phyloP scores from a whole-genome alignment of 2,329 filamentous ascomycete genomes.

The Fusarium sp. region DNA sequence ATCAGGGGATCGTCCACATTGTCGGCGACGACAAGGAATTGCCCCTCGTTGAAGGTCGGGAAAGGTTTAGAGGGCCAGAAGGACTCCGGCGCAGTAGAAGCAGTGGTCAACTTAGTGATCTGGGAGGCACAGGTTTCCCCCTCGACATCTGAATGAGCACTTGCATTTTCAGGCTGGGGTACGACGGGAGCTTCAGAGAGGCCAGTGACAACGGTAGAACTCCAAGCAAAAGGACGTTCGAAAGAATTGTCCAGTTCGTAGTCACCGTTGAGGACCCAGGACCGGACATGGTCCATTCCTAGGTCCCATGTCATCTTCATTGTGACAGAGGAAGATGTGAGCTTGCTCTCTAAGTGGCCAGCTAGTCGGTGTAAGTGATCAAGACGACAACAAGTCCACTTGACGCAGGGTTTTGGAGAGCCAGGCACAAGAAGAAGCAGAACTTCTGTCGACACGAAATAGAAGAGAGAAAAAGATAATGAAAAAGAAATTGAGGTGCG shows the following conservation, averaged over 20 bases:
- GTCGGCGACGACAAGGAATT: slow-evolving; percentile 26
- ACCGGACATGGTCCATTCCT: slow-evolving; percentile 43
- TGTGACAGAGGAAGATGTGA: slow-evolving; percentile 13
- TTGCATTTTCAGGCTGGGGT: slow-evolving; percentile 30
- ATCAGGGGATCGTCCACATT: slow-evolving; percentile 36
- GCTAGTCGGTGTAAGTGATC: slow-evolving; percentile 5
- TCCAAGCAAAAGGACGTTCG: slow-evolving; percentile 36
- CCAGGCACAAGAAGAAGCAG: background rate
- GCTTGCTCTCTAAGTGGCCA: slow-evolving; percentile 14
- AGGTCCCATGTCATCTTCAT: slow-evolving; percentile 44
- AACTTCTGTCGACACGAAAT: background rate
- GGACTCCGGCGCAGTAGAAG: slow-evolving; percentile 20
- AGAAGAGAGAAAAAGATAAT: background rate
- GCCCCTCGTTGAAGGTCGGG: slow-evolving; percentile 7
- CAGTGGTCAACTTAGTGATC: slow-evolving; percentile 15
- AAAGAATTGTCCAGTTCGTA: slow-evolving; percentile 34
- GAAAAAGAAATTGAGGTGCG: slow-evolving; percentile 9
- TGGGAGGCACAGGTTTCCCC: slow-evolving; percentile 10
- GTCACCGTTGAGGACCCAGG: slow-evolving; percentile 41
- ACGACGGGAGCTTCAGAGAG: slow-evolving; percentile 37
- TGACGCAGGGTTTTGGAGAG: background rate
- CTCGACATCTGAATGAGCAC: slow-evolving; percentile 27
- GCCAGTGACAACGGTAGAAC: slow-evolving; percentile 39
- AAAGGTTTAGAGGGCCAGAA: slow-evolving; percentile 6
- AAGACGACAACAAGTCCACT: background rate